Percentiles rank a stretch among this genome's conserved stretches.
Evolutionary conservation across 2,329 filamentous ascomycete species (phyloP).

Genomic region (Pseudofabraea citricarpa): DNA sequence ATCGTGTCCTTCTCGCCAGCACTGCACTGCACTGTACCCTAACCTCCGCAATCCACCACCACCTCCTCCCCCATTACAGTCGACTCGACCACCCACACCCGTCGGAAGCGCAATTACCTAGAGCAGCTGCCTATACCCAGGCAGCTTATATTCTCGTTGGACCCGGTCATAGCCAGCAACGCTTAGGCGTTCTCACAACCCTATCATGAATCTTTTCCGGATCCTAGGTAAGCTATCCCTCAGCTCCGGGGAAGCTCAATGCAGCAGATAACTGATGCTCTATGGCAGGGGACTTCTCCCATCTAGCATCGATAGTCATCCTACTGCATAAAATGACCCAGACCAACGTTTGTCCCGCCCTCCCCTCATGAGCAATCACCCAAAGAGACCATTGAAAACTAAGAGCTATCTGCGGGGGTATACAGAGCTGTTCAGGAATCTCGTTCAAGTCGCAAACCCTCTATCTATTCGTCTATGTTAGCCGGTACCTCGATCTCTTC

Average conservation of each 20-base stretch:
- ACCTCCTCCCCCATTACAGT: neutral
- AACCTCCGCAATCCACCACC: too few species aligned
- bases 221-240: conserved; percentile 49
- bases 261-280: neutral
- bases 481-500: conserved; percentile 90
- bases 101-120: too few species aligned
- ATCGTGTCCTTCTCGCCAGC: conserved; percentile 62
- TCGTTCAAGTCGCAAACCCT: conserved; percentile 98
- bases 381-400: conserved; percentile 23
- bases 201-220: conserved; percentile 66
- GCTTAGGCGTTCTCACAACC: conserved; percentile 15
- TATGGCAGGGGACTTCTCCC: conserved; percentile 80
- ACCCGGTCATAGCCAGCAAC: conserved; percentile 2
- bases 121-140: conserved; percentile 10
- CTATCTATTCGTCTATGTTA: conserved; percentile 90
- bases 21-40: conserved; percentile 88
- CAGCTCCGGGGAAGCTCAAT: neutral
- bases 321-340: conserved; percentile 94
- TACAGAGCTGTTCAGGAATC: conserved; percentile 92
- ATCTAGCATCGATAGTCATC: conserved; percentile 90
- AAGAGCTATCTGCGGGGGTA: too few species aligned
- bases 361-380: conserved; percentile 4
- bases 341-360: conserved; percentile 65
- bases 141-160: conserved; percentile 7
- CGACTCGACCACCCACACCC: conserved; percentile 2